Base-by-base conservation (phyloP, 331 rosid genomes). In the Quercus lobata region DNA sequence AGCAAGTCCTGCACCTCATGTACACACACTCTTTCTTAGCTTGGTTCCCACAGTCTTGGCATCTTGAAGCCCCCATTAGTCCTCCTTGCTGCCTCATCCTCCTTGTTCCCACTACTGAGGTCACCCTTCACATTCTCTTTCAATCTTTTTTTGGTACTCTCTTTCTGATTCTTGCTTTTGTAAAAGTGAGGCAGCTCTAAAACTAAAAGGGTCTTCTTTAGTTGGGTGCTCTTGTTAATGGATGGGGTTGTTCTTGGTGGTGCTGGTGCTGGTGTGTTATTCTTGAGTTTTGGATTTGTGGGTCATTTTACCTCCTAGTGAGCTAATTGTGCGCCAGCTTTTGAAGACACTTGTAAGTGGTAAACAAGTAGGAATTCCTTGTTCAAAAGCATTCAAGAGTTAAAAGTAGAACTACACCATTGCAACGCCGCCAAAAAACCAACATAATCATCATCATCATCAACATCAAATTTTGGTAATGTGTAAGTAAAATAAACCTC, bases 41-140 rank as follows among this genome's bases (percentile, higher is more conserved):
- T 83, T 85, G 90, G 80, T 93, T 93, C 83, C 97, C 97, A 84
- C 96, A 91, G 6, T 91, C 97, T 76, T 88, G 70, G 83, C 92
- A 91, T 77, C 85, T 86, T 35, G 78, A 58, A 46, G 72, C 76
- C 37, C 79, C 85, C 21, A 70, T 35, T 34, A 18, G 22, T 81
- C 66, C 71, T 77, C 80, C 71, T 66, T 34, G 78, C 32, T 44
- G 74, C 62, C 11, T 55, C 35, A 77, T 63, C 84, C 81, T 81
- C 69, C 10, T 61, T 60, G 18, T 27, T 63, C 70, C 4, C 55
- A 11, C 55, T 49, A 63, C 44, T 30, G 30, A 63, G 11, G 6
- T 21, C 71, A 29, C 34, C 27, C 68, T 22, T 24, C 37, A 41
- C 71, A 66, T 66, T 34, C 21, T 30, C 55, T 49, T 49, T 41